Evolutionary conservation across 306 rosid genomes (phyloP), one percentile per base, ranked within the genome.

Genomic region (Pyrus bretschneideri): DNA sequence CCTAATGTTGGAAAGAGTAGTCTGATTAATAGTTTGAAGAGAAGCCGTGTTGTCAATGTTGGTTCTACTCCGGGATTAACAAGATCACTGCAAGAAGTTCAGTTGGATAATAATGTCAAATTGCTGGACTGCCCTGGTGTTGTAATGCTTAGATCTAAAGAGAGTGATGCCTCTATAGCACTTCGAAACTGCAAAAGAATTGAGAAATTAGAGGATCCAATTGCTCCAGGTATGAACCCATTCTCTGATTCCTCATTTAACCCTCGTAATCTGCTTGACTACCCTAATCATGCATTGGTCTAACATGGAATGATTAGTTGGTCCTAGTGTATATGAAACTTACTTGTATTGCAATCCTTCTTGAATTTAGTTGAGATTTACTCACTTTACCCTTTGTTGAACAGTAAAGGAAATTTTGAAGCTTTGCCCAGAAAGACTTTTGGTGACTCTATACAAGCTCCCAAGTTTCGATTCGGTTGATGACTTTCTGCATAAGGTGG

Each of bases 1-100:
- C 99, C 99, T 25, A 96, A 96, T 85, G 99, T 96, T 74, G 99
- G 99, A 38, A 96, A 96, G 83, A 96, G 99, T 78, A 96, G 99
- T 79, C 93, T 96, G 61, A 93, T 96, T 19, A 96, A 93, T 69
- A 93, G 99, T 67, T 79, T 93, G 83, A 91, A 88, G 82, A 82
- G 98, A 84, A 78, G 76, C 73, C 97, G 86, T 73, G 96, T 81
- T 61, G 93, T 81, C 83, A 87, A 90, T 52, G 98, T 93, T 74
- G 97, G 97, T 83, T 83, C 98, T 38, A 91, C 97, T 68, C 96
- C 97, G 33, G 97, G 98, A 64, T 77, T 91, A 77, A 93, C 98
- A 60, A 89, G 96, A 87, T 91, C 98, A 4, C 81, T 89, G 90
- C 97, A 91, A 91, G 98, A 91, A 80, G 93, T 93, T 70, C 97